phyloP scores from a whole-genome alignment of 2,329 filamentous ascomycete species.

The Fusarium napiforme region DNA sequence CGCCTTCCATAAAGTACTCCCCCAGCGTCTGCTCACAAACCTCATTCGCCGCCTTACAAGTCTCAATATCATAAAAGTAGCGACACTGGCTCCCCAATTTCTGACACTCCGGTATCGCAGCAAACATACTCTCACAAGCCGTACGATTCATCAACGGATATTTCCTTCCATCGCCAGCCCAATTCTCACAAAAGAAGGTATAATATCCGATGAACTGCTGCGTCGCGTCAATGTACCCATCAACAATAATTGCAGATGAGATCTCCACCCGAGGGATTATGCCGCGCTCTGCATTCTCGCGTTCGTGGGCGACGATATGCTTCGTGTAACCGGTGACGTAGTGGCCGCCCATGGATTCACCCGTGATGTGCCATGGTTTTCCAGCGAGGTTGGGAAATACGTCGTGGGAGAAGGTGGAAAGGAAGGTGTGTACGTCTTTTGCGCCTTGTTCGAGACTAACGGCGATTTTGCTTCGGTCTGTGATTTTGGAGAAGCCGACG shows the following conservation, averaged over 20 bases:
- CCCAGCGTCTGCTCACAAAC: constrained; percentile 17
- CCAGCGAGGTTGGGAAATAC: constrained; percentile 23
- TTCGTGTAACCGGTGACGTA: constrained; percentile 32
- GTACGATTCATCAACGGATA: constrained; percentile 20
- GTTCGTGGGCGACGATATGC: constrained; percentile 12
- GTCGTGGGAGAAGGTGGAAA: constrained; percentile 4
- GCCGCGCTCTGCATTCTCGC: background rate
- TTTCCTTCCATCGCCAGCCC: constrained; percentile 14
- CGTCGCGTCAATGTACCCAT: constrained; percentile 31
- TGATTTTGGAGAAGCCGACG: constrained; percentile 32
- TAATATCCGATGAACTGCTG: constrained; percentile 26
- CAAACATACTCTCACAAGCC: constrained; percentile 17
- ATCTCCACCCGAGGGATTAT: constrained; percentile 7
- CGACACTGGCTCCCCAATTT: constrained; percentile 1
- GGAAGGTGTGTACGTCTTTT: constrained; percentile 21
- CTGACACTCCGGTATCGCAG: constrained; percentile 25
- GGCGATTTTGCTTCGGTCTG: constrained; percentile 24
- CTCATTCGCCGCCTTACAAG: constrained; percentile 20
- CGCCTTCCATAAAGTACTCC: constrained; percentile 9
- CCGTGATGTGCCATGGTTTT: constrained; percentile 30
- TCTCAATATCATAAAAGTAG: background rate
- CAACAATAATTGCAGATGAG: constrained; percentile 19
- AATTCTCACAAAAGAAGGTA: constrained; percentile 29
- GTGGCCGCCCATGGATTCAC: constrained; percentile 36
- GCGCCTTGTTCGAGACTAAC: constrained; percentile 22